phyloP scores from a whole-genome alignment of 805 yeast genomes.

The Danielozyma ontarioensis region DNA sequence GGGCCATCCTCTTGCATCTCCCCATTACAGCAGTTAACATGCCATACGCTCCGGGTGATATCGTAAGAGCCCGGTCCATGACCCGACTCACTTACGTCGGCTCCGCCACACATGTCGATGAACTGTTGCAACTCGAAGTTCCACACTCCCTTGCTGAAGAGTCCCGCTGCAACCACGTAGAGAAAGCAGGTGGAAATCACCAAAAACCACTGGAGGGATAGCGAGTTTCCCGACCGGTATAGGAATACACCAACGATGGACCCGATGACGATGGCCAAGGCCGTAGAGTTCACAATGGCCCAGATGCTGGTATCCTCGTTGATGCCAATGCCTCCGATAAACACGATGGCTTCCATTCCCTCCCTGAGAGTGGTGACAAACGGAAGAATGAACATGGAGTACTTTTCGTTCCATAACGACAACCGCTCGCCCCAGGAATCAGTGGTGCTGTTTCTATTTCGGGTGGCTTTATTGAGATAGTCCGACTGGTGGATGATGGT shows the following conservation, averaged over 20 bases:
- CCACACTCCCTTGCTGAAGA: slow-evolving; percentile 42
- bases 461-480: slow-evolving; percentile 14
- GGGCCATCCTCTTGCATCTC: slow-evolving; percentile 34
- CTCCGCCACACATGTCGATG: slow-evolving; percentile 34
- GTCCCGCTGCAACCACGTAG: slow-evolving; percentile 41
- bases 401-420: slow-evolving; percentile 16
- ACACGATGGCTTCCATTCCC: slow-evolving; percentile 77
- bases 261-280: slow-evolving; percentile 26
- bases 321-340: slow-evolving; percentile 93
- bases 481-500: slow-evolving; percentile 19
- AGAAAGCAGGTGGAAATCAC: slow-evolving; percentile 35
- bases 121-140: slow-evolving; percentile 35
- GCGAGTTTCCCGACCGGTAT: slow-evolving; percentile 36
- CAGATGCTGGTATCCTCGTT: slow-evolving; percentile 27
- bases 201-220: slow-evolving; percentile 38
- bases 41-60: slow-evolving; percentile 37
- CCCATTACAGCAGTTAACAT: slow-evolving; percentile 44
- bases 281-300: slow-evolving; percentile 26
- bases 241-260: slow-evolving; percentile 27
- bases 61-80: slow-evolving; percentile 44
- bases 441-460: slow-evolving; percentile 1
- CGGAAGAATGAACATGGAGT: slow-evolving; percentile 22
- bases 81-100: slow-evolving; percentile 41
- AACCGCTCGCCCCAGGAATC: slow-evolving; percentile 5
- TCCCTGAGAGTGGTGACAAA: slow-evolving; percentile 23